These are phyloP conservation scores for Anthostomella pinea DNA, from an alignment of 2,329 filamentous ascomycete species.

Conservation along the genomic window DNA sequence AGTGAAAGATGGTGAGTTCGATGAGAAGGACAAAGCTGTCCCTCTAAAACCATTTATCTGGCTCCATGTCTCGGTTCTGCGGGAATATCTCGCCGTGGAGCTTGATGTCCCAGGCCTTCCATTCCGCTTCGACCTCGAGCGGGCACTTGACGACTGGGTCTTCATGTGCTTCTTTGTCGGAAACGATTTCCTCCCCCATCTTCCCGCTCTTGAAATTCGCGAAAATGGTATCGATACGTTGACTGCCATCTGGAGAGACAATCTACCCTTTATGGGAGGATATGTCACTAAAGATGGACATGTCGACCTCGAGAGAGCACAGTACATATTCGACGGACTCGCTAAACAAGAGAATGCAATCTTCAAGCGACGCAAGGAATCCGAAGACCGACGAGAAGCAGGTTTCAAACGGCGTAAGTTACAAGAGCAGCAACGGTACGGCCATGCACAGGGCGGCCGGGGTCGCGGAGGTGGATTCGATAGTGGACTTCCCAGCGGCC, in stretches of 20 bases:
- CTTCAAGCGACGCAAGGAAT: constrained; percentile 82
- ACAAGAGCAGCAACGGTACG: constrained; percentile 53
- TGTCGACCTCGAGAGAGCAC: constrained; percentile 81
- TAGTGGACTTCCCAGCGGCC: constrained; percentile 48
- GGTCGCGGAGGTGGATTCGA: constrained; percentile 17
- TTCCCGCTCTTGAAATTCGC: constrained; percentile 95
- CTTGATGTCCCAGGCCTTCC: constrained; percentile 77
- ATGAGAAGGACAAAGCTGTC: constrained; percentile 71
- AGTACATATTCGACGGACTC: constrained; percentile 82
- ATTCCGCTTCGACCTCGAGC: constrained; percentile 89
- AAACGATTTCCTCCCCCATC: constrained; percentile 95
- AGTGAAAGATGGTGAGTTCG: constrained; percentile 73
- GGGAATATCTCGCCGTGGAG: constrained; percentile 91
- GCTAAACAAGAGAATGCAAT: constrained; percentile 93
- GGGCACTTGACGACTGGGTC: constrained; percentile 95
- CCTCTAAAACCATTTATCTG: constrained; percentile 93
- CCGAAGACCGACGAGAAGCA: constrained; percentile 79
- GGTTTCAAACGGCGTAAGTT: constrained; percentile 75
- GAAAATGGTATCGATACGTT: constrained; percentile 96
- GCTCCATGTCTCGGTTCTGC: constrained; percentile 87
- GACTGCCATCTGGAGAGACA: constrained; percentile 95
- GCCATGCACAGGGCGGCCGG: constrained; percentile 32
- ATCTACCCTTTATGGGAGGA: constrained; percentile 85
- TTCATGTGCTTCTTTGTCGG: constrained; percentile 99
- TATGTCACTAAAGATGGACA: constrained; percentile 95